Evolutionary conservation across 768 basidiomycete species (phyloP), one percentile per base, ranked within the genome.

Genomic region (Russula sp.): DNA sequence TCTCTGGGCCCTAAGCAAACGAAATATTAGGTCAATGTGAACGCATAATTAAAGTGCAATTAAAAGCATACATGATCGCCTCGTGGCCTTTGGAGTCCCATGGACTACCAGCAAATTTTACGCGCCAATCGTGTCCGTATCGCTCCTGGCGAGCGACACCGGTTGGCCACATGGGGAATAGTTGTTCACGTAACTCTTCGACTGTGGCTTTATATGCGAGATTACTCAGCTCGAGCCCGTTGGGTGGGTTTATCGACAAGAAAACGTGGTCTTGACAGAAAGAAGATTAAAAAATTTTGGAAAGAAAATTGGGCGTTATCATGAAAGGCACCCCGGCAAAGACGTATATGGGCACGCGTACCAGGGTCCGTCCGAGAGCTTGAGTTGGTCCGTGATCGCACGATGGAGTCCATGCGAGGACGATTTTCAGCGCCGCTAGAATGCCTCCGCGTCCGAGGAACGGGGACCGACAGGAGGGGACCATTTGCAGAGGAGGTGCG

Each of bases 141-240:
- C 78, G 70, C 46, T 78, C 70, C 65, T 84, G 80, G 22, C 77
- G 71, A 48, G 81, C 80, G 51, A 86, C 74, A 1, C 89, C 89
- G n/a, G 83, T 79, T 26, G 82, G 81, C 89, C 89, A 92, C 71
- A 86, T 75, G 16, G 82, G 81, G 68, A 85, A 77, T 26, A 91
- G 78, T 3, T 76, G 73, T 46, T 80, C 77, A 62, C 82, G 76
- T 48, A 91, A 78, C 67, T 88, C 87, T 40, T 83, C 80, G 54
- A 87, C 74, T 1, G 83, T 84, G 5, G 78, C 74, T 46, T 86
- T 84, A 54, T 85, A 76, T 22, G 74, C 73, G 30, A 81, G 69
- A 59, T 78, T 79, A 30, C 74, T 76, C 26, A 81, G 61, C 54
- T 80, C 80, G 50, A 91, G 74, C 74, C 89, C 86, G 69, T 83